These are phyloP conservation scores for Xylaria flabelliformis DNA, from an alignment of 495 filamentous ascomycete genomes.

Conservation along the genomic window DNA sequence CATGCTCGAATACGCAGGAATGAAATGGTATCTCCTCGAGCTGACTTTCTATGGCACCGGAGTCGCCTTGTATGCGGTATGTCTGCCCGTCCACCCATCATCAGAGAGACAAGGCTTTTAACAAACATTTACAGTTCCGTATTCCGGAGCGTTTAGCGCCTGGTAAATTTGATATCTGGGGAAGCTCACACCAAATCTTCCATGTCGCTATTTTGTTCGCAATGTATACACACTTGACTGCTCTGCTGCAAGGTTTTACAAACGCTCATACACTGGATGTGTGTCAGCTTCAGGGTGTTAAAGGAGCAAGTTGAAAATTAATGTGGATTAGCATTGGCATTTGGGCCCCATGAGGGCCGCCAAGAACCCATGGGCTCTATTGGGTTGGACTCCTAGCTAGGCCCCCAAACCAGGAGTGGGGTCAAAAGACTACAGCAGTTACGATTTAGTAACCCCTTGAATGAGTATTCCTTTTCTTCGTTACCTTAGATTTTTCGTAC, in stretches of 20 bases:
- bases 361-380: too few relatives aligned
- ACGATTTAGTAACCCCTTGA: too few relatives aligned
- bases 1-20: slow-evolving; percentile 36
- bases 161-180: slow-evolving; percentile 67
- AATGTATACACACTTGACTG: slow-evolving; percentile 50
- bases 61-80: slow-evolving; percentile 2
- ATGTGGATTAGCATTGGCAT: too few relatives aligned
- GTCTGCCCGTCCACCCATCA: neutral
- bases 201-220: slow-evolving; percentile 66
- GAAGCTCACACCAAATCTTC: slow-evolving; percentile 72
- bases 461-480: too few relatives aligned
- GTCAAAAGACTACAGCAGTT: too few relatives aligned
- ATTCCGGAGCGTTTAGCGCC: slow-evolving; percentile 62
- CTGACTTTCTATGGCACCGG: slow-evolving; percentile 15
- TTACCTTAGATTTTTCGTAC: too few relatives aligned
- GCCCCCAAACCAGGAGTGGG: too few relatives aligned
- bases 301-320: neutral
- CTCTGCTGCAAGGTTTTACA: slow-evolving; percentile 51
- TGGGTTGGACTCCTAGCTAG: too few relatives aligned
- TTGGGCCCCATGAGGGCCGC: too few relatives aligned
- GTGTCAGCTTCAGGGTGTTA: neutral
- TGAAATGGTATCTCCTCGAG: slow-evolving; percentile 65
- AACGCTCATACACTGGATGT: slow-evolving; percentile 5
- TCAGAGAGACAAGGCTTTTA: neutral
- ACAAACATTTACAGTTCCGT: slow-evolving; percentile 30